Percentiles rank a stretch among this genome's conserved stretches.
phyloP scores from a whole-genome alignment of 2,329 filamentous ascomycete species.

The Microdochium nivale region DNA sequence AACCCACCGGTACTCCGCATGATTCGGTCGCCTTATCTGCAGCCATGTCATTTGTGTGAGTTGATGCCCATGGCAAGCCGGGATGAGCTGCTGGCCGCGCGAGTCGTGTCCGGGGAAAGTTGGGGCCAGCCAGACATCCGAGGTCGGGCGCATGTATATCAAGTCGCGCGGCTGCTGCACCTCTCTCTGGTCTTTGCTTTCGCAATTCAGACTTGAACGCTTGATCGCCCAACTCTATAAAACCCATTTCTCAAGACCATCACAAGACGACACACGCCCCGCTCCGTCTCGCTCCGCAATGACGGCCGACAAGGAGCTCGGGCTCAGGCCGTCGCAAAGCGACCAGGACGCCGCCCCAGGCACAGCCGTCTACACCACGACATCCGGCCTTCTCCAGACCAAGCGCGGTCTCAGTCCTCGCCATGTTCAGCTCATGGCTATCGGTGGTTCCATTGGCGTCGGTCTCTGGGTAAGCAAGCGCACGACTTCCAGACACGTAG shows the following conservation, averaged over 20 bases:
- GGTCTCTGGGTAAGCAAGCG: conserved; percentile 30
- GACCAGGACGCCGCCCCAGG: not conserved
- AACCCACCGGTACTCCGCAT: not conserved
- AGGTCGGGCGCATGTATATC: too few species aligned
- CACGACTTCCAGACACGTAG: too few species aligned
- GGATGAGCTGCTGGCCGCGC: not conserved
- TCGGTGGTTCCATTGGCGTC: conserved; percentile 36
- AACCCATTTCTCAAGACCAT: too few species aligned
- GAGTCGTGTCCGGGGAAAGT: not conserved
- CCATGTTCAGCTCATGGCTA: conserved; percentile 40
- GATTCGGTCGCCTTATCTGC: not conserved
- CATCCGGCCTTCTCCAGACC: conserved; percentile 6
- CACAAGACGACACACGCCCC: not conserved
- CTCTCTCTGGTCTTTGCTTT: too few species aligned
- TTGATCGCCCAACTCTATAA: too few species aligned
- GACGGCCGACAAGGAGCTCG: not conserved
- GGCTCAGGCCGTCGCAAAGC: not conserved
- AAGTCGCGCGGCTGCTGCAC: too few species aligned
- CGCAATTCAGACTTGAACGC: too few species aligned
- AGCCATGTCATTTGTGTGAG: not conserved
- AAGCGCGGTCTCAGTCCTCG: conserved; percentile 21
- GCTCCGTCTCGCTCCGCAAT: too few species aligned
- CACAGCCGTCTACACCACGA: not conserved
- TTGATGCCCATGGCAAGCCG: not conserved
- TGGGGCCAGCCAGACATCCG: too few species aligned